Base-by-base conservation (phyloP, 176 grass and related monocot species). In the Aegilops tauschii region DNA sequence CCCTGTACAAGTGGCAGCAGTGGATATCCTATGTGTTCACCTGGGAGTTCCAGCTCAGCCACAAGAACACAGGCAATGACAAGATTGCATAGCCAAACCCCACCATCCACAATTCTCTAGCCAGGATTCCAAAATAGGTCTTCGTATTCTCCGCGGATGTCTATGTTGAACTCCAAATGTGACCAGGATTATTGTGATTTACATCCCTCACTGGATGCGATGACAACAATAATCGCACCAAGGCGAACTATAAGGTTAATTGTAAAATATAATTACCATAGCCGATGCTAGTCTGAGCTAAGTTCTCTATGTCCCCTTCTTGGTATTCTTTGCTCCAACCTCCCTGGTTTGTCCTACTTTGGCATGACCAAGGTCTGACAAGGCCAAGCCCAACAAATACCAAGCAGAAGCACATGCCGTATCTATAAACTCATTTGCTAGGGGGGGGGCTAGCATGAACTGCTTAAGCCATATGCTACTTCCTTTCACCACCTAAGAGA, bases 321-420 rank as follows among this genome's bases (percentile, higher is more conserved):
- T 0, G 18, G 31, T 63, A 31, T 76, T 80, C 89, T 32, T 87
- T 76, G 90, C 70, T 78, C 31, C 20, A 76, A 88, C 77, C 90
- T 70, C 78, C 78, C 40, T 65, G 52, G 14, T 68, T 77, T 85
- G 77, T 91, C 90, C 70, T 35, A 39, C 35, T 84, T 85, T 85
- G 50, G 87, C 77, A 91, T 64, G 78, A 14, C 42, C 86, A 88
- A 91, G 17, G 86, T 77, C 54, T 91, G 70, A 10, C 76, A 76
- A 61, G 30, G 65, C 29, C 59, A 37, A 68, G 69, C 17, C 35
- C 23, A 62, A 87, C 13, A 32, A 32, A 29, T 39, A 87, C 80
- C 20, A 76, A 84, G 61, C 40, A 42, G 0, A 42, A 42, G 40
- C 79, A 63, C 50, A 82, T 70, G 69, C 10, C 81, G 58, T 18